phyloP scores from a whole-genome alignment of 179 eudicot genomes.

The Corrigiola litoralis region DNA sequence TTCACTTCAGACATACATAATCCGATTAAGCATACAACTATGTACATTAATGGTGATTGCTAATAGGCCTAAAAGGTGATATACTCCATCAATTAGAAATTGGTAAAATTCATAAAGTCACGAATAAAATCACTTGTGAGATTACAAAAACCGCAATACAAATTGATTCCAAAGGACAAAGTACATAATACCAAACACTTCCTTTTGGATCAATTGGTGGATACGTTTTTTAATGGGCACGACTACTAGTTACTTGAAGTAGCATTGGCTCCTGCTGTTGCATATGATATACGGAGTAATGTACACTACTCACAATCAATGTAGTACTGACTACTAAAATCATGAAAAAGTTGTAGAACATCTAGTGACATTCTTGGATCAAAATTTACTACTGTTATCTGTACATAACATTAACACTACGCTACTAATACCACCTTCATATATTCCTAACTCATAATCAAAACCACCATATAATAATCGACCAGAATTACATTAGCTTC shows the following conservation, averaged over 20 bases:
- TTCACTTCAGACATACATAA: too few species aligned
- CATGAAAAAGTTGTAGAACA: neutral
- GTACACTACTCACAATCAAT: too few species aligned
- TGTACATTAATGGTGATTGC: neutral
- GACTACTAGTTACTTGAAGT: neutral
- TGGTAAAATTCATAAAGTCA: neutral
- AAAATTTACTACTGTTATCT: slow-evolving; percentile 1
- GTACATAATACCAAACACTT: slow-evolving; percentile 16
- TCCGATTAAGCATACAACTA: too few species aligned
- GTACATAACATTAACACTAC: slow-evolving; percentile 6
- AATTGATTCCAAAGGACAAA: slow-evolving; percentile 16
- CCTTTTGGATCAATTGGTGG: neutral
- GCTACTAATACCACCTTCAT: slow-evolving; percentile 1
- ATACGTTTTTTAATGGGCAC: neutral
- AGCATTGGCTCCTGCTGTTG: too few species aligned
- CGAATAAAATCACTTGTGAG: neutral
- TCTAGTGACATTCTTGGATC: slow-evolving; percentile 5
- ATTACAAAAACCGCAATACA: neutral
- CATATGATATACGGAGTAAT: too few species aligned
- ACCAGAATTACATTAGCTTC: neutral
- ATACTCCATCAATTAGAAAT: too few species aligned
- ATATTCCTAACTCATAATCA: neutral
- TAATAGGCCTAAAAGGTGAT: neutral
- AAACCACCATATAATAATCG: neutral
- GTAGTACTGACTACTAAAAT: neutral